Evolutionary conservation across 352 stramenopile species (phyloP).

Genomic region (Phytophthora meadii): DNA sequence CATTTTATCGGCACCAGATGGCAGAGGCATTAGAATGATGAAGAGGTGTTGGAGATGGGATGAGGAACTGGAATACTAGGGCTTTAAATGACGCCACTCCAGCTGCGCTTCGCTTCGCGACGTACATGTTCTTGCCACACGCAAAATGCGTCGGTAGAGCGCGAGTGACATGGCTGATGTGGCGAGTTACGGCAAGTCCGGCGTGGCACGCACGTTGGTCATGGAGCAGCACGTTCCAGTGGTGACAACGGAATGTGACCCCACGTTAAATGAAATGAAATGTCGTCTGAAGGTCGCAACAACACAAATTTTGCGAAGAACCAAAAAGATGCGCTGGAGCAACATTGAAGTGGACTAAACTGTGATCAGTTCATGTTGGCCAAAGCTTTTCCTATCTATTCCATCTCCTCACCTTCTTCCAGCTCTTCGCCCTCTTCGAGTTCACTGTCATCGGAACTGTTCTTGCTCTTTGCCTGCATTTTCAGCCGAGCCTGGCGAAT

Average conservation of each 20-base stretch:
- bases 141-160: conserved; percentile 80
- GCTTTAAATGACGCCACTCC: background rate
- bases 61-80: background rate
- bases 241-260: conserved; percentile 7
- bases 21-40: conserved; percentile 6
- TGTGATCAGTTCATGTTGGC: background rate
- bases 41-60: conserved; percentile 11
- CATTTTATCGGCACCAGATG: conserved; percentile 6
- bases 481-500: conserved; percentile 74
- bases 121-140: conserved; percentile 76
- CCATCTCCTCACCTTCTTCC: conserved; percentile 45
- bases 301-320: background rate
- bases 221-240: conserved; percentile 26
- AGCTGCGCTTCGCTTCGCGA: conserved; percentile 2
- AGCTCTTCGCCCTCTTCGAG: conserved; percentile 71
- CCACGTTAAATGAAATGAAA: background rate
- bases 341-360: no score
- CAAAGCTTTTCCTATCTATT: conserved; percentile 20
- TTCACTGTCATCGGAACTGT: conserved; percentile 43
- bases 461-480: conserved; percentile 52
- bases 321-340: background rate
- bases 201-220: conserved; percentile 10
- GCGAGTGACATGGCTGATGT: conserved; percentile 47
- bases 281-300: background rate
- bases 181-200: conserved; percentile 22